Conservation (phyloP, 768 basidiomycete species). For the Podaxis mareebaensis region DNA sequence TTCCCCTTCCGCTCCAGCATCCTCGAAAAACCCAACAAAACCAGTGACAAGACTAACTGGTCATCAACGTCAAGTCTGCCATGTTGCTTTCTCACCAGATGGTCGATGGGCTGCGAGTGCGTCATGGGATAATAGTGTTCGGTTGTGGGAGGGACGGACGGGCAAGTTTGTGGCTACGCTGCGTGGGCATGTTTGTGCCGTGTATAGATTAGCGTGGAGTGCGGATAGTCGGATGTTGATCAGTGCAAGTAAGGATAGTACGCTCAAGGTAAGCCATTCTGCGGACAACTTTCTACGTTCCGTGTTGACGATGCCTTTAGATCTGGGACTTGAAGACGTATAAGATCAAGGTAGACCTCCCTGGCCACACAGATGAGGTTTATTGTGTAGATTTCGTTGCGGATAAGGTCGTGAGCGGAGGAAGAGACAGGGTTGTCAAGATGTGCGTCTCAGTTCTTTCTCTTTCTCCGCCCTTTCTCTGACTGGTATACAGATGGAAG, state of each 20-base stretch:
- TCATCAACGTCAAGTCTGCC: slow-evolving; percentile 92
- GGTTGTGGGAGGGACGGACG: slow-evolving; percentile 86
- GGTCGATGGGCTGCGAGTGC: slow-evolving; percentile 90
- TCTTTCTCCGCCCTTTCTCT: background rate
- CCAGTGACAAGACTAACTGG: slow-evolving; percentile 78
- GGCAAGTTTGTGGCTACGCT: slow-evolving; percentile 90
- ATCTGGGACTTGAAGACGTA: slow-evolving; percentile 97
- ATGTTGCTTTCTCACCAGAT: slow-evolving; percentile 94
- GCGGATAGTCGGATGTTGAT: slow-evolving; percentile 90
- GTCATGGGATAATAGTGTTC: slow-evolving; percentile 87
- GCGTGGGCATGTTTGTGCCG: slow-evolving; percentile 90
- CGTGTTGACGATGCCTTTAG: slow-evolving; percentile 36
- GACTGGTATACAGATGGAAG: slow-evolving; percentile 20
- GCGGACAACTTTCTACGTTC: background rate
- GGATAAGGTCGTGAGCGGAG: slow-evolving; percentile 99
- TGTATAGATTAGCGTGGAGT: slow-evolving; percentile 95
- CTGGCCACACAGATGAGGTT: slow-evolving; percentile 96
- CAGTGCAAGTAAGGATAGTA: slow-evolving; percentile 95
- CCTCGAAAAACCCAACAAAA: slow-evolving; percentile 36
- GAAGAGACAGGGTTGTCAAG: slow-evolving; percentile 86
- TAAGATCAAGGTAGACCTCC: slow-evolving; percentile 92
- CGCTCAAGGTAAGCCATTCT: slow-evolving; percentile 72
- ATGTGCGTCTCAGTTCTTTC: slow-evolving; percentile 59
- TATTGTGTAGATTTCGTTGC: slow-evolving; percentile 99
- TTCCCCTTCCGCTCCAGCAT: slow-evolving; percentile 23